Percentiles rank a stretch among this genome's conserved stretches.
Conservation (phyloP, 805 yeast species). For the Wickerhamomyces canadensis region DNA sequence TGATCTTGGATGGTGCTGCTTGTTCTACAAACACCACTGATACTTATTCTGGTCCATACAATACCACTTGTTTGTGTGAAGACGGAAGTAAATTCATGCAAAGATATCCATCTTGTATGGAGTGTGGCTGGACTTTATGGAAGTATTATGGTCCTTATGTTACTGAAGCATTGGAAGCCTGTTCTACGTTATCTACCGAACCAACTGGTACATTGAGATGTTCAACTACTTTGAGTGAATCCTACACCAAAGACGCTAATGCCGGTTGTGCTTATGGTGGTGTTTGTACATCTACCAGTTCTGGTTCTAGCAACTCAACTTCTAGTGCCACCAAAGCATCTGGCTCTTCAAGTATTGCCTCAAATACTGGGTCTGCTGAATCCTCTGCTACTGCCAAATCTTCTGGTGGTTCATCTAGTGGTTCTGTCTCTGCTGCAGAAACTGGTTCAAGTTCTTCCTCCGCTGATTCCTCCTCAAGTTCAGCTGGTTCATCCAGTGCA, state of each 20-base stretch:
- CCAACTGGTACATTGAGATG: conserved; percentile 23
- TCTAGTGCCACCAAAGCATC: conserved; percentile 1
- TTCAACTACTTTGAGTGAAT: conserved; percentile 17
- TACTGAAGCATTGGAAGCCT: conserved; percentile 23
- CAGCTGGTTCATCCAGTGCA: conserved; percentile 5
- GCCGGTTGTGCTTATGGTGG: conserved; percentile 15
- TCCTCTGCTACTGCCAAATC: neutral
- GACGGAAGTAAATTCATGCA: conserved; percentile 15
- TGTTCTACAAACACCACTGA: conserved; percentile 26
- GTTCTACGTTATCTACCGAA: conserved; percentile 22
- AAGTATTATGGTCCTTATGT: conserved; percentile 27
- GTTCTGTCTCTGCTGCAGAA: conserved; percentile 6
- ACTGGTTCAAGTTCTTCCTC: conserved; percentile 8
- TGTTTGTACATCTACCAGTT: conserved; percentile 5
- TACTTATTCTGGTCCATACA: conserved; percentile 18
- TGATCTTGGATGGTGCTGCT: conserved; percentile 27
- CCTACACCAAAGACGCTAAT: conserved; percentile 12
- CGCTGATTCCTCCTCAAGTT: conserved; percentile 7
- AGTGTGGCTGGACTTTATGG: conserved; percentile 36
- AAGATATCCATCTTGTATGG: conserved; percentile 26
- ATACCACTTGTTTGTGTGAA: conserved; percentile 22
- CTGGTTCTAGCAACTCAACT: conserved; percentile 2
- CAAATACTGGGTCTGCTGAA: conserved; percentile 1
- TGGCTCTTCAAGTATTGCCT: too few relatives aligned
- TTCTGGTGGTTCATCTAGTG: neutral